Conservation (phyloP, 345 rosid species). For the Citrus maxima region DNA sequence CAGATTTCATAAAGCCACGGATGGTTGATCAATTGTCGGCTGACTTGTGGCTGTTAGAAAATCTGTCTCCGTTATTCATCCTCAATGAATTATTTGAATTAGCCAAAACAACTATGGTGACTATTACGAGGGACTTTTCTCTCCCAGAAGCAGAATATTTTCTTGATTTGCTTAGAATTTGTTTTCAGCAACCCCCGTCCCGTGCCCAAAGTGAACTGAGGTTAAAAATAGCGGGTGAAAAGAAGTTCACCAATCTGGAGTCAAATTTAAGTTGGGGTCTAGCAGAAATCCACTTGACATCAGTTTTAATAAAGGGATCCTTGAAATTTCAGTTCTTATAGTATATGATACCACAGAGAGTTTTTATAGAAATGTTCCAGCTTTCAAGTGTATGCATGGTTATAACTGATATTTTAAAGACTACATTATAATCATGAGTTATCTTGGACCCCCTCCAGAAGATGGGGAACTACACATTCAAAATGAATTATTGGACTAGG, state of each 20-base stretch:
- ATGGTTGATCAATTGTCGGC: neutral
- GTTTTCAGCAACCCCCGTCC: neutral
- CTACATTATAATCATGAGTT: neutral
- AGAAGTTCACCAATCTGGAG: neutral
- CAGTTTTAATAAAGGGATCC: neutral
- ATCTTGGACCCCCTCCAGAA: neutral
- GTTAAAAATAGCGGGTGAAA: neutral
- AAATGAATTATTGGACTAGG: neutral
- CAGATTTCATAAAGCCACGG: neutral
- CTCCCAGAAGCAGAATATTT: neutral
- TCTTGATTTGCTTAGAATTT: neutral
- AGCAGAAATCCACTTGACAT: neutral
- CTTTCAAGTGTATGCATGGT: neutral
- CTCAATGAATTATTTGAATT: neutral
- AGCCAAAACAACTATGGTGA: neutral
- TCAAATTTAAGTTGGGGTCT: neutral
- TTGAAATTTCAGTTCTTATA: neutral
- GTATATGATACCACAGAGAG: neutral
- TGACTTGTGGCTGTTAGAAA: too few relatives aligned
- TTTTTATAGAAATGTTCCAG: neutral
- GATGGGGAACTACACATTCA: slow-evolving; percentile 15
- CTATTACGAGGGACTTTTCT: too few relatives aligned
- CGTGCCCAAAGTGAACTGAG: neutral
- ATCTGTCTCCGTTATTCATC: too few relatives aligned
- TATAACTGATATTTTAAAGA: neutral